These are phyloP conservation scores for Plasmopara viticola DNA, from an alignment of 352 stramenopile species.

Conservation along the genomic window DNA sequence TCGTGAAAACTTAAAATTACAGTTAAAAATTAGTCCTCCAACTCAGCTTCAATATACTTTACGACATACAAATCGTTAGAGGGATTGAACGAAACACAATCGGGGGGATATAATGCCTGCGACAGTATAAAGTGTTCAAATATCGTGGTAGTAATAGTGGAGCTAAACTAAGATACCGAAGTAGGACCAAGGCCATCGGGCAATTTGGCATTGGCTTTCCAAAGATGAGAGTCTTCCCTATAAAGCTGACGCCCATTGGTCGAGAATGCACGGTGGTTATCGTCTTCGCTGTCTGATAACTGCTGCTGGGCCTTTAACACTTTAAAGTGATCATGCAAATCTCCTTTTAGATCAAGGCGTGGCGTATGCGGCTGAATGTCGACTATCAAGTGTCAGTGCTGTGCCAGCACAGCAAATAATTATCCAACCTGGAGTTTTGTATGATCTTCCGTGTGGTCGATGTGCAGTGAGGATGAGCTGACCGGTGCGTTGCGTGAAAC, in stretches of 20 bases:
- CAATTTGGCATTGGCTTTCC: conserved; percentile 6
- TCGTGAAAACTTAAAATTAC: conserved; percentile 2
- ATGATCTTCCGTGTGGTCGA: conserved; percentile 1
- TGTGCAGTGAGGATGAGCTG: conserved; percentile 1
- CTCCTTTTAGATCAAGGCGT: conserved; percentile 4
- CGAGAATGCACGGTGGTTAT: neutral
- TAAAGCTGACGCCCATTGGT: neutral
- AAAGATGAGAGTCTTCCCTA: conserved; percentile 6
- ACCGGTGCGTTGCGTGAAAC: neutral
- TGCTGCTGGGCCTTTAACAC: conserved; percentile 4
- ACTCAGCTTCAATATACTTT: too few species aligned
- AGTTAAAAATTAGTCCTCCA: conserved; percentile 4
- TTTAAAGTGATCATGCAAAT: neutral
- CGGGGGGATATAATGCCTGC: conserved; percentile 9
- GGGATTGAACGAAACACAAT: conserved; percentile 1
- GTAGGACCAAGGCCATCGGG: conserved; percentile 6
- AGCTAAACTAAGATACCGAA: conserved; percentile 9
- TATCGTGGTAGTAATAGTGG: neutral
- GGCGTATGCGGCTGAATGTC: conserved; percentile 3
- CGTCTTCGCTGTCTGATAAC: conserved; percentile 1
- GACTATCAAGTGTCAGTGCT: conserved; percentile 1
- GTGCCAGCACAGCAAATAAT: neutral
- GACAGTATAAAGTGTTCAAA: conserved; percentile 1
- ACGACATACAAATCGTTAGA: conserved; percentile 7
- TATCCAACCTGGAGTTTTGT: conserved; percentile 9